Conservation (phyloP, 2,329 filamentous ascomycete genomes). For the Pseudodiploospora longispora region DNA sequence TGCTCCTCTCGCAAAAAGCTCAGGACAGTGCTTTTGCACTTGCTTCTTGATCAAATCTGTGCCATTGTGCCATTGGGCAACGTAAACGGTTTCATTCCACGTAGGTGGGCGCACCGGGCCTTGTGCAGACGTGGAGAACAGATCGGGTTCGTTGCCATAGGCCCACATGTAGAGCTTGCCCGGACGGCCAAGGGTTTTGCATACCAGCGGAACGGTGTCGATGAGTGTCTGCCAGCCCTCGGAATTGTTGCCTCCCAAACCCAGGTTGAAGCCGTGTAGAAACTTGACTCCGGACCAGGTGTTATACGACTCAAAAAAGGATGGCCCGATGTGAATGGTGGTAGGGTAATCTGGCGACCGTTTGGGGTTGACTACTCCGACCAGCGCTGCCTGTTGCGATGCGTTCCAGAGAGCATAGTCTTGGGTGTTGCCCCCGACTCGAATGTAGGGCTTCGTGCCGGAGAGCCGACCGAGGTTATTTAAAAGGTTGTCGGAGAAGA, state of each 20-base stretch:
- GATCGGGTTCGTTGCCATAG: conserved; percentile 43
- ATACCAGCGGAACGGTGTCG: conserved; percentile 47
- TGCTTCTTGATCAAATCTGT: conserved; percentile 39
- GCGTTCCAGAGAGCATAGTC: conserved; percentile 55
- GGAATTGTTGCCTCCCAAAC: conserved; percentile 41
- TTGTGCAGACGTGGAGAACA: conserved; percentile 45
- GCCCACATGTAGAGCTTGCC: conserved; percentile 50
- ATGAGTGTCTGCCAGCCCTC: conserved; percentile 43
- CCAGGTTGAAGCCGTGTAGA: conserved; percentile 55
- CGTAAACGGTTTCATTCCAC: conserved; percentile 49
- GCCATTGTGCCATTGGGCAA: conserved; percentile 49
- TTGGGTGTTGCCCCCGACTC: conserved; percentile 61
- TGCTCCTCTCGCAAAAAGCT: conserved; percentile 23
- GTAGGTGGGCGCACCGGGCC: conserved; percentile 40
- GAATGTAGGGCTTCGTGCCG: conserved; percentile 50
- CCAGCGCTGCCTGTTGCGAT: conserved; percentile 38
- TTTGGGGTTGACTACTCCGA: conserved; percentile 42
- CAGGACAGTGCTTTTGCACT: conserved; percentile 41
- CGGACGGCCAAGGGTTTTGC: conserved; percentile 40
- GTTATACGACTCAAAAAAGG: conserved; percentile 55
- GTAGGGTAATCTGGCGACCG: conserved; percentile 52
- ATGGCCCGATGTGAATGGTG: conserved; percentile 50
- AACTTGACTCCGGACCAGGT: conserved; percentile 49
- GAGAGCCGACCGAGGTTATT: conserved; percentile 46
- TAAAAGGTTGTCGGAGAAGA: conserved; percentile 52